A percentile compares a stretch with the other conserved stretches of the same genome.
Evolutionary conservation across 441 rosid species (phyloP).

Genomic region (Kokia cookei): DNA sequence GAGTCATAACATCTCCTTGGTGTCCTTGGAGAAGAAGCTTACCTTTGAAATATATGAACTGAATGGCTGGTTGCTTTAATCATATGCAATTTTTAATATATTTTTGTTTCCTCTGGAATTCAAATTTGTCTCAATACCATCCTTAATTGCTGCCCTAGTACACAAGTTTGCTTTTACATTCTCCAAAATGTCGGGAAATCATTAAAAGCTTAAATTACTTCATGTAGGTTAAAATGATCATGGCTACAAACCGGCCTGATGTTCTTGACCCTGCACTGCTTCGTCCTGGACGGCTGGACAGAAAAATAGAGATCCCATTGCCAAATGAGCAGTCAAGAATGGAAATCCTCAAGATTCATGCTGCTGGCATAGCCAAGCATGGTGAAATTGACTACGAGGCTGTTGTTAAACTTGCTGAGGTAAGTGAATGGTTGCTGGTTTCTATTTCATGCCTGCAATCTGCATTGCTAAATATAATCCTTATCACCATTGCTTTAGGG

Average conservation of each 20-base stretch:
- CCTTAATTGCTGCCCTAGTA: not conserved
- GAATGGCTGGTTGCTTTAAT: not conserved
- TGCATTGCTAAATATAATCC: not conserved
- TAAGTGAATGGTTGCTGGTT: slow-evolving; percentile 20
- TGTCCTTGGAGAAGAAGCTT: not conserved
- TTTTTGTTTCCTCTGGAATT: not conserved
- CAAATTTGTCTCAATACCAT: not conserved
- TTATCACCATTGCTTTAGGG: slow-evolving; percentile 41
- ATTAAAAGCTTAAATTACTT: not conserved
- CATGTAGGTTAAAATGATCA: slow-evolving; percentile 75
- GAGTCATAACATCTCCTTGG: not conserved
- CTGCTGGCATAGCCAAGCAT: slow-evolving; percentile 91
- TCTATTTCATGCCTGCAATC: not conserved
- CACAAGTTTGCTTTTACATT: not conserved
- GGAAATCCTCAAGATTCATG: slow-evolving; percentile 96
- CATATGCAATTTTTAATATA: not conserved
- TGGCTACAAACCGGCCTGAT: slow-evolving; percentile 92
- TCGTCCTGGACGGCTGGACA: slow-evolving; percentile 79
- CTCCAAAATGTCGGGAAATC: not conserved
- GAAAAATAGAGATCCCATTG: slow-evolving; percentile 83
- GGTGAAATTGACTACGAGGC: slow-evolving; percentile 97
- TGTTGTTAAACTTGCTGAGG: slow-evolving; percentile 95
- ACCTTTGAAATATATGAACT: not conserved
- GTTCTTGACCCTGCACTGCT: slow-evolving; percentile 86
- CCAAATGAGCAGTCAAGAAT: slow-evolving; percentile 96